Base-by-base conservation (phyloP, 2,329 filamentous ascomycete species). In the Alternaria conjuncta region DNA sequence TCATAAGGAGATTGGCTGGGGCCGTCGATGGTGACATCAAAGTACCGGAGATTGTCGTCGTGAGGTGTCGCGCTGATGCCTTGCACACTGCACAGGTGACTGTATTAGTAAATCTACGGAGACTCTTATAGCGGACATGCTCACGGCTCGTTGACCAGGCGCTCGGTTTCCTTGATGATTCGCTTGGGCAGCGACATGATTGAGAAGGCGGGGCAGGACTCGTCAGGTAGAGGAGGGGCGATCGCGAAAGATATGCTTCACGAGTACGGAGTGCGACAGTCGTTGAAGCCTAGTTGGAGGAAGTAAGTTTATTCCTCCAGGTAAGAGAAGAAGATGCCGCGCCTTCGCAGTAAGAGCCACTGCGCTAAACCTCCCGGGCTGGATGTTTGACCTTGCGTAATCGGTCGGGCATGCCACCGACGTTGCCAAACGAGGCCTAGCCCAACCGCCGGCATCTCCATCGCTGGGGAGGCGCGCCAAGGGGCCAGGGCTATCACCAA, bases 151-250 rank as follows among this genome's bases (percentile, higher is more conserved):
- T 93, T 92, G 89, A 97, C 94, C 72, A 99, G 88, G 78, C 96
- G 90, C 84, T 99, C 95, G 20, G 96, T 99, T 88, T 99, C 96
- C 84, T 99, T 99, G 78, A 98, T 88, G 78, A 99, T 99, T 79
- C 96, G 88, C 86, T 99, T 99, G 30, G 96, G 95, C 70, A 99
- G 86, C 68, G 93, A 90, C 92, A 74, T 73, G 23, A 59, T 57
- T 32, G 53, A 58, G 51, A 58, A 36, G 50, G 55, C 51, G 60
- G 61, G 54, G 66, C 55, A 53, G 26, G 20, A 53, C 55, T 51
- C 25, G 57, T 43, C 13, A 50, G 36, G 32, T 12, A 55, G 51
- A 46, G 30, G 55, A 45, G 53, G 47, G 57, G 49, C 12, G 32
- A 41, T 55, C 7, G 26, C 44, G 20, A 43, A 59, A 18, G 20